A percentile compares a stretch with the other conserved stretches of the same genome.
phyloP scores from a whole-genome alignment of 192 early-diverging fungal genomes.

The Gaertneriomyces sp. region DNA sequence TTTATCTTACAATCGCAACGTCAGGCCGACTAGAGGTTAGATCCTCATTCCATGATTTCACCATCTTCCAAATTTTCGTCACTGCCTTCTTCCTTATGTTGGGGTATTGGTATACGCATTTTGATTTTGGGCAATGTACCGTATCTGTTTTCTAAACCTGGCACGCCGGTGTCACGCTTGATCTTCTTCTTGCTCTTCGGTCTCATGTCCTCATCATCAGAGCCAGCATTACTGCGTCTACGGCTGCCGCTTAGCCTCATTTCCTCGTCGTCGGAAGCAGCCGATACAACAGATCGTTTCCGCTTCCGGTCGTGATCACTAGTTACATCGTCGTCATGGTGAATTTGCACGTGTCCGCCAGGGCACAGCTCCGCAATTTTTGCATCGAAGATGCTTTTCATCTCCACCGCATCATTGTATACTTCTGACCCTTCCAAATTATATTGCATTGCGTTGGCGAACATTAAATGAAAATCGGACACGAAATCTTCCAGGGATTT shows the following conservation, averaged over 20 bases:
- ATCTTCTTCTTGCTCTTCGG: conserved; percentile 1
- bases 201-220: conserved; percentile 1
- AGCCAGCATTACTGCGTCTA: background rate
- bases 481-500: conserved; percentile 52
- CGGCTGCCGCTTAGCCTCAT: conserved; percentile 1
- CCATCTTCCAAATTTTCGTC: conserved; percentile 22
- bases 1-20: too few relatives aligned
- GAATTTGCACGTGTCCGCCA: conserved; percentile 19
- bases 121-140: conserved; percentile 20
- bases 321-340: background rate
- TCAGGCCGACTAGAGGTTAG: too few relatives aligned
- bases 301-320: background rate
- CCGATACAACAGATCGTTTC: background rate
- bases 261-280: background rate
- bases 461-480: conserved; percentile 83
- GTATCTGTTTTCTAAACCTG: conserved; percentile 13
- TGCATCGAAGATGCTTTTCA: conserved; percentile 39
- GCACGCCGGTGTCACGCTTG: conserved; percentile 14
- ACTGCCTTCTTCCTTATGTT: background rate
- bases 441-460: conserved; percentile 86
- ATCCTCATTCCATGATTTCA: conserved; percentile 16
- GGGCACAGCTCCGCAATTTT: conserved; percentile 16
- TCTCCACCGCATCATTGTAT: conserved; percentile 77
- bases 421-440: conserved; percentile 89
- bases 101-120: conserved; percentile 17